Conservation (phyloP, 2,329 filamentous ascomycete genomes). For the Pseudocercospora cruenta region DNA sequence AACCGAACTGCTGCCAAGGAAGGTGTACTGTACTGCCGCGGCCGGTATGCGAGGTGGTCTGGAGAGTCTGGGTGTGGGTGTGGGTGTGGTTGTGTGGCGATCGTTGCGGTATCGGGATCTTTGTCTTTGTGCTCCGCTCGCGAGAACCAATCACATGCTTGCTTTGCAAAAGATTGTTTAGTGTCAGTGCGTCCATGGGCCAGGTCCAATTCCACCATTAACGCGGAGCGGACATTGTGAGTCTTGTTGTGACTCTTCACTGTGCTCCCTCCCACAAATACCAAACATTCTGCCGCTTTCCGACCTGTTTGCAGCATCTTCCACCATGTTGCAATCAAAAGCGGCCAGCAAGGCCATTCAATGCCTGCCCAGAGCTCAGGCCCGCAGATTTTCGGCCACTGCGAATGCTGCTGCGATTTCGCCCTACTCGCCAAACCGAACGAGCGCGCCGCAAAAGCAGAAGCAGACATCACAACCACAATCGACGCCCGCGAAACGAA, state of each 20-base stretch:
- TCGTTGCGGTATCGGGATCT: background rate
- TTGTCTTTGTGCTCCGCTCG: slow-evolving; percentile 2
- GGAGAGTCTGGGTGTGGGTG: background rate
- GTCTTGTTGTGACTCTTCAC: background rate
- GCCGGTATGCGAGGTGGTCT: background rate
- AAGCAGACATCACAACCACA: slow-evolving; percentile 12
- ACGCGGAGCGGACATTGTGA: background rate
- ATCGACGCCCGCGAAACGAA: slow-evolving; percentile 30
- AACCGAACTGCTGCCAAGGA: background rate
- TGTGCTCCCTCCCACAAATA: background rate
- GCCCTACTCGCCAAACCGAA: slow-evolving; percentile 51
- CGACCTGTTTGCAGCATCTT: slow-evolving; percentile 22
- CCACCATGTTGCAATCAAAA: slow-evolving; percentile 39
- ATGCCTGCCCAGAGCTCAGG: slow-evolving; percentile 40
- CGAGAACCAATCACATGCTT: background rate
- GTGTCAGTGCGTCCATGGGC: background rate
- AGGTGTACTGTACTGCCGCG: slow-evolving; percentile 1
- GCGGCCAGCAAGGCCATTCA: slow-evolving; percentile 43
- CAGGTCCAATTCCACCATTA: background rate
- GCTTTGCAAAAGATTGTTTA: background rate
- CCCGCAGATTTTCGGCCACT: slow-evolving; percentile 49
- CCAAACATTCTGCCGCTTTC: background rate
- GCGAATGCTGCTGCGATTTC: slow-evolving; percentile 47
- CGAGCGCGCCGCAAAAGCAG: slow-evolving; percentile 21
- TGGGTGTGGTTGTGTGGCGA: background rate